Evolutionary conservation across 805 yeast species (phyloP).

Genomic region (Teunomyces kruisii): DNA sequence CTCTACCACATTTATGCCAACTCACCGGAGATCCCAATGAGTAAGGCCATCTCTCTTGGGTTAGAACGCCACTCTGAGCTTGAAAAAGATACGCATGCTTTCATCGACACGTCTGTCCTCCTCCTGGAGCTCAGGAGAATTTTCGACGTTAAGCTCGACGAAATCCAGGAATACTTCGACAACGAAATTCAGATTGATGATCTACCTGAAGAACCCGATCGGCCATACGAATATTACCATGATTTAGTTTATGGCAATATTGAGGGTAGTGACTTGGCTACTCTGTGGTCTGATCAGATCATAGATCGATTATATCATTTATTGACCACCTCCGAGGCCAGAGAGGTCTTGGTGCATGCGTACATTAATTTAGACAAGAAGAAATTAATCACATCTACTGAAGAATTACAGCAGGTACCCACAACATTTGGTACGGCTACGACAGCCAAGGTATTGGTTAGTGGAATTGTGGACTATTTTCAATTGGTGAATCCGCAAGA

Average conservation of each 20-base stretch:
- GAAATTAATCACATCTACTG: slow-evolving; percentile 10
- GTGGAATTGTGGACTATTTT: slow-evolving; percentile 65
- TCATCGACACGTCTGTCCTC: slow-evolving; percentile 18
- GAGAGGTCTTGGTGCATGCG: slow-evolving; percentile 63
- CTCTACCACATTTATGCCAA: slow-evolving; percentile 54
- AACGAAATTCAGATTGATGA: background rate
- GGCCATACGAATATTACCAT: background rate
- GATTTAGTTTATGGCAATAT: slow-evolving; percentile 7
- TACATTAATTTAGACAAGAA: slow-evolving; percentile 36
- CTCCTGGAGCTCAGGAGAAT: background rate
- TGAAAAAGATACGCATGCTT: slow-evolving; percentile 48
- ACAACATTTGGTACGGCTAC: background rate
- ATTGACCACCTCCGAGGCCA: slow-evolving; percentile 49
- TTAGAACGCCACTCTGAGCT: slow-evolving; percentile 44
- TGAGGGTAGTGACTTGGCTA: slow-evolving; percentile 20
- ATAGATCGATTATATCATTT: slow-evolving; percentile 40
- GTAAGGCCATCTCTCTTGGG: slow-evolving; percentile 49
- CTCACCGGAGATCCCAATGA: slow-evolving; percentile 27
- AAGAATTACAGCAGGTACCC: slow-evolving; percentile 1
- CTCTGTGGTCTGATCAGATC: slow-evolving; percentile 43
- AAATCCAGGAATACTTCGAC: background rate
- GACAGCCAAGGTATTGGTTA: slow-evolving; percentile 40
- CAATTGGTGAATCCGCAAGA: slow-evolving; percentile 13
- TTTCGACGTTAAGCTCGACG: background rate
- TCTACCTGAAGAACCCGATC: background rate